Conservation (phyloP, 768 basidiomycete genomes). For the Rossbeevera mucosa region DNA sequence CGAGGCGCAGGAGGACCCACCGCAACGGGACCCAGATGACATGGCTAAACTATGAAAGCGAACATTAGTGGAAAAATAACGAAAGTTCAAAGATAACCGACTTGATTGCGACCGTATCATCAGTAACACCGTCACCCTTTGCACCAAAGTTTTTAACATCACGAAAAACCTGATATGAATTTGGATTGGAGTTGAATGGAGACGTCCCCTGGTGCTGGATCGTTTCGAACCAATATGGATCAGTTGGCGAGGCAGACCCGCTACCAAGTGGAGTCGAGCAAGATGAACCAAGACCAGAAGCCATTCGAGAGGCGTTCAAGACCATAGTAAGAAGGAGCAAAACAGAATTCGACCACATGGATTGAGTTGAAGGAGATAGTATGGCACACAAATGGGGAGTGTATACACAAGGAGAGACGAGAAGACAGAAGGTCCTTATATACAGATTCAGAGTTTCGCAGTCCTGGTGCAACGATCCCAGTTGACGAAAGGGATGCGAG, state of each 20-base stretch:
- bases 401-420: neutral
- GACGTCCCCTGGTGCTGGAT: conserved; percentile 72
- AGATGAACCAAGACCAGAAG: conserved; percentile 38
- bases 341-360: conserved; percentile 7
- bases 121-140: conserved; percentile 57
- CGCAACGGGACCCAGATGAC: conserved; percentile 56
- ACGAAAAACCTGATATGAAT: conserved; percentile 63
- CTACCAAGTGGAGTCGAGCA: conserved; percentile 43
- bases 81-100: conserved; percentile 18
- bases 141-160: conserved; percentile 66
- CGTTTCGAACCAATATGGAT: conserved; percentile 64
- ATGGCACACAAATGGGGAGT: neutral
- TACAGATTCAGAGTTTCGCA: neutral
- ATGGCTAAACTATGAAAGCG: conserved; percentile 51
- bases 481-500: neutral
- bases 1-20: conserved; percentile 41
- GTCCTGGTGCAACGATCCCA: neutral
- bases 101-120: conserved; percentile 77
- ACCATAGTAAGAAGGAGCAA: conserved; percentile 11
- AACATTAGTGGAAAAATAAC: conserved; percentile 1
- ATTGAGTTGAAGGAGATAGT: neutral
- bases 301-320: neutral
- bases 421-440: conserved; percentile 10
- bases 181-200: conserved; percentile 52
- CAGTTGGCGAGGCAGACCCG: conserved; percentile 41